Evolutionary conservation across 2,329 filamentous ascomycete species (phyloP).

Genomic region (Fusarium coffeatum): DNA sequence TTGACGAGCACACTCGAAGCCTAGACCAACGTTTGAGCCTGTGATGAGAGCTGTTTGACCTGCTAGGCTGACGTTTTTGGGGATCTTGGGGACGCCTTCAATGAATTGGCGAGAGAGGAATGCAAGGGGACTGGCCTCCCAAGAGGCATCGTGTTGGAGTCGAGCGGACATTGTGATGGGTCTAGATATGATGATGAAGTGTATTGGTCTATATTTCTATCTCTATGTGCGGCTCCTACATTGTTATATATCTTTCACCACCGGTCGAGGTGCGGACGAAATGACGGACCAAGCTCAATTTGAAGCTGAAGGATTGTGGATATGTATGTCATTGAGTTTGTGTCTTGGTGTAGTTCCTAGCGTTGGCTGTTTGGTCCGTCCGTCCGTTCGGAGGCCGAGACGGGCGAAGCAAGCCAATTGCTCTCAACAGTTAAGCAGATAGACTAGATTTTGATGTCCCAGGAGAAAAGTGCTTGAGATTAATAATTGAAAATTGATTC

Average conservation of each 20-base stretch:
- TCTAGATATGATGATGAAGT: background rate
- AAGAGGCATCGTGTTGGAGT: conserved; percentile 34
- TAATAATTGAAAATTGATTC: background rate
- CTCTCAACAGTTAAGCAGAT: background rate
- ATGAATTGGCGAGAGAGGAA: conserved; percentile 45
- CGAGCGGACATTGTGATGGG: conserved; percentile 36
- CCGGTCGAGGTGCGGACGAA: conserved; percentile 33
- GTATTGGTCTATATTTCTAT: background rate
- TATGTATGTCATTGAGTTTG: background rate
- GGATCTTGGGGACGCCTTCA: conserved; percentile 40
- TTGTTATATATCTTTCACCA: conserved; percentile 23
- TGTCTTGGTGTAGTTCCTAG: background rate
- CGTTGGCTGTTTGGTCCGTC: background rate
- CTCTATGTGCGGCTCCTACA: background rate
- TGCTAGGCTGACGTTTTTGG: conserved; percentile 45
- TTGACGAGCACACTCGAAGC: conserved; percentile 58
- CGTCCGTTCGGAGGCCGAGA: conserved; percentile 37
- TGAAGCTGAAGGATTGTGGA: background rate
- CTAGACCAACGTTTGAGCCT: conserved; percentile 62
- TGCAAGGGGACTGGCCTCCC: conserved; percentile 39
- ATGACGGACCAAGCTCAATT: conserved; percentile 3
- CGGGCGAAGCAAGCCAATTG: conserved; percentile 24
- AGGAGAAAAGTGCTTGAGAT: background rate
- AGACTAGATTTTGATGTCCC: too few species aligned
- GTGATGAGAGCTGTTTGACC: conserved; percentile 61